phyloP scores from a whole-genome alignment of 1,139 yeast species.

The Candida sanyaensis region DNA sequence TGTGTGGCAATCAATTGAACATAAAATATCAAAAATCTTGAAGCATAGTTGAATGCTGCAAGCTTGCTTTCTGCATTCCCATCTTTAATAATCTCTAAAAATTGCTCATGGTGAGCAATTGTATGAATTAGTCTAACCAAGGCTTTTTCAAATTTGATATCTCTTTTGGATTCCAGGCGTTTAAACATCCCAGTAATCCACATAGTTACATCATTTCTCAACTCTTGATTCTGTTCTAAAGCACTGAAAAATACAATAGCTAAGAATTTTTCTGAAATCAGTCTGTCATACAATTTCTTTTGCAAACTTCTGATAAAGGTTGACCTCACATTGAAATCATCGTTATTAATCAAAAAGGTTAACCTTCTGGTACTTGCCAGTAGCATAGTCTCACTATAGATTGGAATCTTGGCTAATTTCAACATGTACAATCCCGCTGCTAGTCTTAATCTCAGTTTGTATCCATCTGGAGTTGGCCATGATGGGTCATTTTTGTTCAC shows the following conservation, averaged over 20 bases:
- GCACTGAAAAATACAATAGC: slow-evolving; percentile 74
- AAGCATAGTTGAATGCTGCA: slow-evolving; percentile 52
- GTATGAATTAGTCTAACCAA: slow-evolving; percentile 69
- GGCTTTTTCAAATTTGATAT: slow-evolving; percentile 59
- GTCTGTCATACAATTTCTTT: slow-evolving; percentile 50
- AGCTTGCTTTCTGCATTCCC: slow-evolving; percentile 22
- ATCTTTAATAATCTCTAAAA: slow-evolving; percentile 41
- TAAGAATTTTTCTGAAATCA: slow-evolving; percentile 64
- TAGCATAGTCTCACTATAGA: slow-evolving; percentile 53
- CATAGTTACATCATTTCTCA: slow-evolving; percentile 56
- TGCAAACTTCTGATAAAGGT: slow-evolving; percentile 55
- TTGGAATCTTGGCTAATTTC: slow-evolving; percentile 61
- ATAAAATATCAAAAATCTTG: slow-evolving; percentile 61
- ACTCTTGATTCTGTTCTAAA: slow-evolving; percentile 61
- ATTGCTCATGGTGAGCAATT: slow-evolving; percentile 76
- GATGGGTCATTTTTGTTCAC: slow-evolving; percentile 46
- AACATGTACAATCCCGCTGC: slow-evolving; percentile 68
- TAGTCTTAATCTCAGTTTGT: slow-evolving; percentile 63
- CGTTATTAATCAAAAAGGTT: slow-evolving; percentile 68
- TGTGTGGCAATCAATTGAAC: slow-evolving; percentile 61
- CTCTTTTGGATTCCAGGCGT: slow-evolving; percentile 41
- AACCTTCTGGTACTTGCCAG: slow-evolving; percentile 55
- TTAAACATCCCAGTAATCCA: slow-evolving; percentile 71
- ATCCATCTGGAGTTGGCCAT: slow-evolving; percentile 65
- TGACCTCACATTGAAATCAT: slow-evolving; percentile 56